Evolutionary conservation across 495 filamentous ascomycete genomes (phyloP).

Genomic region (Penicillium odoratum): DNA sequence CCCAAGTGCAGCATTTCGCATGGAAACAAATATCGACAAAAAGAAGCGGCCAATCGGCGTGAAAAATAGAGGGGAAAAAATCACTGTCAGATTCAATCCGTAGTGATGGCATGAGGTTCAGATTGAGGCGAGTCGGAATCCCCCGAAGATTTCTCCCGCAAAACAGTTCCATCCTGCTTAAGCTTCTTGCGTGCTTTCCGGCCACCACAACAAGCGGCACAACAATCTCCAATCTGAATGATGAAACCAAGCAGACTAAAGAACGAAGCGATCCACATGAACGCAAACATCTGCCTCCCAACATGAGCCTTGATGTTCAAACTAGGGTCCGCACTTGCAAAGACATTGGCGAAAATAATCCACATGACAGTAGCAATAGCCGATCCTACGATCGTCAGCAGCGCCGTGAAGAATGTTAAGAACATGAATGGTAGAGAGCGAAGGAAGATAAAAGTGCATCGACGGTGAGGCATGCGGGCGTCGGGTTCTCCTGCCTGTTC

Average conservation of each 20-base stretch:
- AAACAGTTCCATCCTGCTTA: constrained; percentile 25
- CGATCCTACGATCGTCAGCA: constrained; percentile 67
- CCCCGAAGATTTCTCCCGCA: constrained; percentile 20
- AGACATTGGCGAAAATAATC: constrained; percentile 71
- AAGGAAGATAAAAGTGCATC: constrained; percentile 47
- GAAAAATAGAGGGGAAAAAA: neutral
- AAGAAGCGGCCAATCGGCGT: neutral
- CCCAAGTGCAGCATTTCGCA: neutral
- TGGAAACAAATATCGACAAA: neutral
- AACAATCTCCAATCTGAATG: constrained; percentile 70
- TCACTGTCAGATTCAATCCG: constrained; percentile 6
- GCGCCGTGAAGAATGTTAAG: constrained; percentile 60
- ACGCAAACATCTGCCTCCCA: constrained; percentile 75
- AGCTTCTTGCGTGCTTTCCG: constrained; percentile 43
- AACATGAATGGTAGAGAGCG: constrained; percentile 54
- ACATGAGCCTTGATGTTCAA: constrained; percentile 75
- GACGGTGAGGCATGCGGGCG: constrained; percentile 36
- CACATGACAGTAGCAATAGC: constrained; percentile 81
- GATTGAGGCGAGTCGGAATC: constrained; percentile 55
- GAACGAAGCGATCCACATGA: constrained; percentile 82
- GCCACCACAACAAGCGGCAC: constrained; percentile 51
- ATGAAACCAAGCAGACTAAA: constrained; percentile 67
- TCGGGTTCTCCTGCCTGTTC: neutral
- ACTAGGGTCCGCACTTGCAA: constrained; percentile 56
- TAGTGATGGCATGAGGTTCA: constrained; percentile 14